A percentile compares a stretch with the other conserved stretches of the same genome.
Conservation (phyloP, 2,329 filamentous ascomycete genomes). For the Curvularia sp. region DNA sequence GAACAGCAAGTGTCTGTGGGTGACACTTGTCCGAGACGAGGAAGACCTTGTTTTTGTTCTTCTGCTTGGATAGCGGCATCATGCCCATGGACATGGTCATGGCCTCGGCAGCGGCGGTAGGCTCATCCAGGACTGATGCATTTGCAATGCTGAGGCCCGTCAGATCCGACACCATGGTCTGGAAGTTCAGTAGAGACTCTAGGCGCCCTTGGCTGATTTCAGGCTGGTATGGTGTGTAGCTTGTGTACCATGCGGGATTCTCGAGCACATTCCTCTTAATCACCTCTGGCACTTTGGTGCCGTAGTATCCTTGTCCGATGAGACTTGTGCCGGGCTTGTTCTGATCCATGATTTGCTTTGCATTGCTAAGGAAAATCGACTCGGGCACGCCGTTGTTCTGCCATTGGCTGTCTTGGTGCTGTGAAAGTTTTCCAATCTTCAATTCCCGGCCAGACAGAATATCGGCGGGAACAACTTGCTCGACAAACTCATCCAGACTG, state of each 20-base stretch:
- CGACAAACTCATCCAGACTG: constrained; percentile 81
- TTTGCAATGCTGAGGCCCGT: constrained; percentile 89
- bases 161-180: constrained; percentile 88
- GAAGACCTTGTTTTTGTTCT: constrained; percentile 77
- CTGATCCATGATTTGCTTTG: constrained; percentile 63
- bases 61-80: constrained; percentile 73
- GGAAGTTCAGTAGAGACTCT: constrained; percentile 93
- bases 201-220: constrained; percentile 96
- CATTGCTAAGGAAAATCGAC: constrained; percentile 62
- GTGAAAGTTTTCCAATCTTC: constrained; percentile 54
- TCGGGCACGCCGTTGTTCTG: constrained; percentile 57
- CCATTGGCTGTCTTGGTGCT: constrained; percentile 55
- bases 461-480: constrained; percentile 80
- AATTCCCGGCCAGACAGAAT: constrained; percentile 74
- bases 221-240: constrained; percentile 95
- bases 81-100: constrained; percentile 91
- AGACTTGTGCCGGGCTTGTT: constrained; percentile 72
- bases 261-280: constrained; percentile 93
- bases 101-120: constrained; percentile 90
- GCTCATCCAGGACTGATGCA: constrained; percentile 88
- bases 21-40: constrained; percentile 84
- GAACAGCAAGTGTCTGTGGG: constrained; percentile 83
- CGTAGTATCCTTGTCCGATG: constrained; percentile 88
- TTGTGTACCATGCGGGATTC: constrained; percentile 96
- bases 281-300: constrained; percentile 83